Percentiles rank a stretch among this genome's conserved stretches.
phyloP scores from a whole-genome alignment of 768 basidiomycete genomes.

The Chalciporus pseudorubinellus region DNA sequence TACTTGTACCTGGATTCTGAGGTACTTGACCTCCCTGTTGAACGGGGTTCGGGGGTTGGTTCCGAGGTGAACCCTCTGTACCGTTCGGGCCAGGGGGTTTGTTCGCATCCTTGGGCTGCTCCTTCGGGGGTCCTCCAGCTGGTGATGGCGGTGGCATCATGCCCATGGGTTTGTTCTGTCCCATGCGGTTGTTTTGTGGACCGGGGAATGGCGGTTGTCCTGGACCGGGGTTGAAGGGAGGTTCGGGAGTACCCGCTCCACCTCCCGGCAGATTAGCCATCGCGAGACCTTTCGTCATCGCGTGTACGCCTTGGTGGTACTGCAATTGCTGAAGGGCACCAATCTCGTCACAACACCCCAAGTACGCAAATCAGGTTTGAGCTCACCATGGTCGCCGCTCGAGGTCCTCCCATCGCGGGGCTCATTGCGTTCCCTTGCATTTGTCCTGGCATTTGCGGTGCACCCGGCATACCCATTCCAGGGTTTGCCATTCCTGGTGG shows the following conservation, averaged over 20 bases:
- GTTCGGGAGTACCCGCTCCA: constrained; percentile 47
- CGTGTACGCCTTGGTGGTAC: constrained; percentile 40
- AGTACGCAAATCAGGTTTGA: no score
- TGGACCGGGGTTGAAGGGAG: constrained; percentile 37
- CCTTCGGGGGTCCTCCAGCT: constrained; percentile 32
- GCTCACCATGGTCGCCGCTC: constrained; percentile 30
- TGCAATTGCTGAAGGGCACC: constrained; percentile 23
- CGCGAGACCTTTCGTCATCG: constrained; percentile 34
- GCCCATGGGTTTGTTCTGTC: constrained; percentile 36
- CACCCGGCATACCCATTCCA: constrained; percentile 33
- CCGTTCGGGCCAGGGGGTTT: constrained; percentile 31
- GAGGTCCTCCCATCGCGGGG: constrained; percentile 36
- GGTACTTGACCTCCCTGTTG: constrained; percentile 25
- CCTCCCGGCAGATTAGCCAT: constrained; percentile 30
- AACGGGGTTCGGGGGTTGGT: constrained; percentile 31
- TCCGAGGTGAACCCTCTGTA: constrained; percentile 44
- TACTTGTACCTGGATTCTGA: constrained; percentile 13
- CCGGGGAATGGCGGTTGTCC: constrained; percentile 36
- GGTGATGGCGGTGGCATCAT: constrained; percentile 58
- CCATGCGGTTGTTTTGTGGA: constrained; percentile 31
- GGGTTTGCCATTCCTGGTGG: constrained; percentile 31
- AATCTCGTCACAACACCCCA: neutral
- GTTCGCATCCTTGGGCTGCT: constrained; percentile 33
- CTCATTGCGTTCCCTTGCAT: constrained; percentile 33
- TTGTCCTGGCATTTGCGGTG: constrained; percentile 31